phyloP scores from a whole-genome alignment of 805 yeast genomes.

The Lachancea quebecensis region DNA sequence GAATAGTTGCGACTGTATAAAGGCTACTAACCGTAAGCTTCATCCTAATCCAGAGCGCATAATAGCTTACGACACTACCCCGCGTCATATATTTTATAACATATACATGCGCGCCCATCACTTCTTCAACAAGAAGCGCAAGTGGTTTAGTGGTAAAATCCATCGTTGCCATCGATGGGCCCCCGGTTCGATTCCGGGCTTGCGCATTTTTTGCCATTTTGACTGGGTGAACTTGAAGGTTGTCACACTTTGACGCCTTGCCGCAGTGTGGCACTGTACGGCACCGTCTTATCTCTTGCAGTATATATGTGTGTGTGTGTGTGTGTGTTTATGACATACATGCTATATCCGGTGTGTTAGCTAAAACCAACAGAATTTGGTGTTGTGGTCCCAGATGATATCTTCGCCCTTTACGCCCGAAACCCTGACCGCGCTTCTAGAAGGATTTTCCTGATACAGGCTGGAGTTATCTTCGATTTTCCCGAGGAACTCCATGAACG shows the following conservation, averaged over 20 bases:
- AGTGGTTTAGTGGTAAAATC: constrained; percentile 25
- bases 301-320: too few species aligned
- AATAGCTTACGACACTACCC: too few species aligned
- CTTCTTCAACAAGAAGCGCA: constrained; percentile 11
- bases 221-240: neutral
- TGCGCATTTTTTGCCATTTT: constrained; percentile 13
- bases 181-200: constrained; percentile 27
- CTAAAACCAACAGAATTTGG: constrained; percentile 44
- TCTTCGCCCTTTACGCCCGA: constrained; percentile 17
- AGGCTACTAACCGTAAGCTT: too few species aligned
- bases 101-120: too few species aligned
- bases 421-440: constrained; percentile 37
- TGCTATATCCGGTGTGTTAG: neutral
- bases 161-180: constrained; percentile 26
- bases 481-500: constrained; percentile 14
- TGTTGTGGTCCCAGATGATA: constrained; percentile 37
- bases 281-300: too few species aligned
- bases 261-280: neutral
- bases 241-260: neutral
- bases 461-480: constrained; percentile 21
- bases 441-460: constrained; percentile 26
- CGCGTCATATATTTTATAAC: too few species aligned
- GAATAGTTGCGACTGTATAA: too few species aligned
- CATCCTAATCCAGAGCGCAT: too few species aligned
- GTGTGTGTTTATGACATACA: too few species aligned